A percentile compares a stretch with the other conserved stretches of the same genome.
phyloP scores from a whole-genome alignment of 768 basidiomycete genomes.

The Xanthoconium purpureum region DNA sequence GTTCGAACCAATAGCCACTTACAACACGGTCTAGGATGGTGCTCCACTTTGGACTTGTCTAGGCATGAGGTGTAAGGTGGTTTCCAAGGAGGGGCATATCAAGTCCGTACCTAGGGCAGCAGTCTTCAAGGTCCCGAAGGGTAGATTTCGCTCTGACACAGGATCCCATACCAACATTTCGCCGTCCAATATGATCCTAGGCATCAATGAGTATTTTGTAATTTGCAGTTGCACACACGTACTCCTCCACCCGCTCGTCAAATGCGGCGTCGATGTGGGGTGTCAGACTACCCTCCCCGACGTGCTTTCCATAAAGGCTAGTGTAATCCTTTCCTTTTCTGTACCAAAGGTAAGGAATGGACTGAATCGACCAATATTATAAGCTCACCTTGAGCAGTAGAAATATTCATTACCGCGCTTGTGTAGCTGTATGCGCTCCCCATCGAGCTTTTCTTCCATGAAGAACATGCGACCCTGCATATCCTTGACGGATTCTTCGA shows the following conservation, averaged over 20 bases:
- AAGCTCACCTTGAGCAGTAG: slow-evolving; percentile 79
- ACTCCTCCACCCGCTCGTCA: slow-evolving; percentile 78
- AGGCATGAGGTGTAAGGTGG: neutral
- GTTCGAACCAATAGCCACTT: slow-evolving; percentile 29
- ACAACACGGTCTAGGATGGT: slow-evolving; percentile 90
- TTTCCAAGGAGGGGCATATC: neutral
- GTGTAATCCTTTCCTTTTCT: slow-evolving; percentile 93
- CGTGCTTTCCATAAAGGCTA: slow-evolving; percentile 84
- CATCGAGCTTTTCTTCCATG: slow-evolving; percentile 97
- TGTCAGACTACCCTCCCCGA: slow-evolving; percentile 83
- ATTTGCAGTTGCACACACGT: slow-evolving; percentile 25
- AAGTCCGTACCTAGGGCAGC: slow-evolving; percentile 71
- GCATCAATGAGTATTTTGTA: slow-evolving; percentile 4
- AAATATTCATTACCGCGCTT: slow-evolving; percentile 88
- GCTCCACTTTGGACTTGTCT: slow-evolving; percentile 71
- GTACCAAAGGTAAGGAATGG: slow-evolving; percentile 1
- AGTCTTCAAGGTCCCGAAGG: slow-evolving; percentile 92
- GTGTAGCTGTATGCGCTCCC: slow-evolving; percentile 94
- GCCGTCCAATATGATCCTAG: slow-evolving; percentile 89
- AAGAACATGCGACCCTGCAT: slow-evolving; percentile 80
- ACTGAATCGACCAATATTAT: neutral
- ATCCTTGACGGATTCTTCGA: slow-evolving; percentile 80
- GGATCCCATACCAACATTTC: slow-evolving; percentile 99
- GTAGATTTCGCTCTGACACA: slow-evolving; percentile 77
- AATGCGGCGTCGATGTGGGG: slow-evolving; percentile 80